Conservation (phyloP, 768 basidiomycete species). For the Suillus luteus region DNA sequence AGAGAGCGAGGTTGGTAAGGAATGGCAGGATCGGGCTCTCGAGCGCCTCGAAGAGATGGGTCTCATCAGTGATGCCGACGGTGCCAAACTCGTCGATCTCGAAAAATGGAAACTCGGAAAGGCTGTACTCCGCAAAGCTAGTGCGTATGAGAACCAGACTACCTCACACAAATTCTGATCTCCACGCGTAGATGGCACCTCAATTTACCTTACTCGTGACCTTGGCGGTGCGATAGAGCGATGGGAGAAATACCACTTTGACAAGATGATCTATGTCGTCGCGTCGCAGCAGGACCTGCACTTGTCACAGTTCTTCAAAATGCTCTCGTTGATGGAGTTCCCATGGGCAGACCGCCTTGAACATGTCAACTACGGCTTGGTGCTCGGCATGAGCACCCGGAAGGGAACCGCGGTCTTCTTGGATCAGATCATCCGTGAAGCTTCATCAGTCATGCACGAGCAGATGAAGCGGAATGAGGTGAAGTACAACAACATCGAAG, state of each 20-base stretch:
- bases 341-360: slow-evolving; percentile 81
- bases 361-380: slow-evolving; percentile 91
- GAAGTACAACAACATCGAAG: slow-evolving; percentile 86
- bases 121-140: slow-evolving; percentile 86
- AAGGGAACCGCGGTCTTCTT: slow-evolving; percentile 95
- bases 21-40: slow-evolving; percentile 74
- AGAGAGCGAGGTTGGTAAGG: slow-evolving; percentile 78
- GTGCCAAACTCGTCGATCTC: slow-evolving; percentile 85
- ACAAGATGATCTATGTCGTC: slow-evolving; percentile 94
- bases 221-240: slow-evolving; percentile 93
- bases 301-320: slow-evolving; percentile 90
- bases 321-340: slow-evolving; percentile 86
- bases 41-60: slow-evolving; percentile 67
- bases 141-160: slow-evolving; percentile 36
- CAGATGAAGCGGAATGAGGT: slow-evolving; percentile 95
- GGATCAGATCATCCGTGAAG: slow-evolving; percentile 89
- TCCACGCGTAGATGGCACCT: slow-evolving; percentile 72
- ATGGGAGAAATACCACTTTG: slow-evolving; percentile 87
- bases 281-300: slow-evolving; percentile 87
- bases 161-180: neutral
- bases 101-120: slow-evolving; percentile 91
- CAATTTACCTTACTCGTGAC: slow-evolving; percentile 93
- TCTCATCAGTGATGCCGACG: slow-evolving; percentile 74
- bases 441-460: slow-evolving; percentile 88
- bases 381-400: slow-evolving; percentile 93